Evolutionary conservation across 495 filamentous ascomycete species (phyloP), one percentile per base, ranked within the genome.

Genomic region (Thozetella sp.): DNA sequence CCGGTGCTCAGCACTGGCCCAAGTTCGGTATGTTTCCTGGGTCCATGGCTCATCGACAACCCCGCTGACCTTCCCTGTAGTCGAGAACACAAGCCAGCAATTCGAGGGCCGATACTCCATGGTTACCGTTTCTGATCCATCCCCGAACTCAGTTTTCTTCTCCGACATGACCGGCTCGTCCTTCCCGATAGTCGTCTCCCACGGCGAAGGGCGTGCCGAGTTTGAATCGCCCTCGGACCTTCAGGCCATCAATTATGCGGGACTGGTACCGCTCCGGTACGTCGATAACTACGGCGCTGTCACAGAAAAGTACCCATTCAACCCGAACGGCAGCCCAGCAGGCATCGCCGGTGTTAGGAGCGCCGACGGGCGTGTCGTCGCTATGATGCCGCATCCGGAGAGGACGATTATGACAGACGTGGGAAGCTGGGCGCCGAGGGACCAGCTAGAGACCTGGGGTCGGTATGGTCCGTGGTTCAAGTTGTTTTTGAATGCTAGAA

Each of bases 381-480:
- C 92, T 12, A 87, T 97, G 79, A 98, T 98, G 94, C 95, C 95
- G 64, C 94, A 97, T 76, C 93, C 93, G 12, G 94, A 98, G 77
- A 83, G 94, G 3, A 96, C 93, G 15, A 84, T 97, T 27, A 74
- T 97, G 78, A 88, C 82, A 60, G 90, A 93, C 62, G 88, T 93
- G 63, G 89, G 82, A 25, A 93, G 91, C 70, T 97, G 87, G 65
- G 70, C 90, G 52, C 90, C 92, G 11, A 71, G 79, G 25, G 80
- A 75, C 26, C 79, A 84, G 68, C 74, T 86, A 22, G 85, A 86
- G 64, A 80, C 90, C 62, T 93, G 91, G 88, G 92, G 91, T 25
- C 90, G 95, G 63, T 90, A 89, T 73, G 93, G 92, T 3, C 94
- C 95, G 25, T 98, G 94, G 94, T 83, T 86, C 52, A 83, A 88